Conservation (phyloP, 2,329 filamentous ascomycete genomes). For the Stachybotrys elegans region DNA sequence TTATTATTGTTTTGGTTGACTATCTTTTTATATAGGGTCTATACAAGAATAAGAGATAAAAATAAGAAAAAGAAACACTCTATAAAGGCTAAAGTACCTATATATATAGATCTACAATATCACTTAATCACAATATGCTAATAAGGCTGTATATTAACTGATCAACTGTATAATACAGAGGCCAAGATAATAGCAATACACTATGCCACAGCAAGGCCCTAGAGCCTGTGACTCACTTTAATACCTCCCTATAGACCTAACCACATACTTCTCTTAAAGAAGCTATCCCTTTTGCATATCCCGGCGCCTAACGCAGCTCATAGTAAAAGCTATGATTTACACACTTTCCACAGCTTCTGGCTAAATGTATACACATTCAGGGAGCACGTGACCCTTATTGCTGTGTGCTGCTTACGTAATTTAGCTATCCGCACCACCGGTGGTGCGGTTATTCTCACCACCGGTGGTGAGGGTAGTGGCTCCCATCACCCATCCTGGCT, state of each 20-base stretch:
- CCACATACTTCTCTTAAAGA: background rate
- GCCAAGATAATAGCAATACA: background rate
- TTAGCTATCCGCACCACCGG: too few species aligned
- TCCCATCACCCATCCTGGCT: too few species aligned
- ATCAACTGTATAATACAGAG: background rate
- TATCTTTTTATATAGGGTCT: background rate
- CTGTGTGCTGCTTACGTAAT: too few species aligned
- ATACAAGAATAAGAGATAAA: background rate
- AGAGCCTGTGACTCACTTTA: background rate
- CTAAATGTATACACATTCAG: background rate
- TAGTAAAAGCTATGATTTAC: background rate
- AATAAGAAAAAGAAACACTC: background rate
- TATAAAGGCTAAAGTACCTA: background rate
- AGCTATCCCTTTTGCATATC: background rate
- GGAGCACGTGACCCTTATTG: too few species aligned
- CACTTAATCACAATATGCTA: background rate
- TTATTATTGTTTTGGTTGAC: background rate
- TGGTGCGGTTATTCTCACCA: too few species aligned
- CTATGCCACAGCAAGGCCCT: background rate
- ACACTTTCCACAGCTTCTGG: background rate
- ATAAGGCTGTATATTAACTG: background rate
- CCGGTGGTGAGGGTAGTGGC: too few species aligned
- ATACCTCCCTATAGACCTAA: background rate
- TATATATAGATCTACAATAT: background rate
- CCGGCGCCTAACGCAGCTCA: background rate